Conservation (phyloP, 768 basidiomycete species). For the Gymnopilus dilepis region DNA sequence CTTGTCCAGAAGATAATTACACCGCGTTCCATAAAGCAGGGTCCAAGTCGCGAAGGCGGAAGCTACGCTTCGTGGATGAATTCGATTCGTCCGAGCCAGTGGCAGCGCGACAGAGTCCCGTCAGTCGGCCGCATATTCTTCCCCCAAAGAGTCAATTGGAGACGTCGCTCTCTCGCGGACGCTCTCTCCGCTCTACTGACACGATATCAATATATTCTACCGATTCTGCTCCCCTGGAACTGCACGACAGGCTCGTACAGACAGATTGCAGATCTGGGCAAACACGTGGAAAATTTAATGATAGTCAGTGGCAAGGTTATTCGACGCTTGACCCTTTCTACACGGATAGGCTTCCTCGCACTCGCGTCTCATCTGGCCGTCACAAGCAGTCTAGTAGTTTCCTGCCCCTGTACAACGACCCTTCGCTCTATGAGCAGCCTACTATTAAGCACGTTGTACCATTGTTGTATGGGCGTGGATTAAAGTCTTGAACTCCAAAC, state of each 20-base stretch:
- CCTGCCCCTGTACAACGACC: not conserved
- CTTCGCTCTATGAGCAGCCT: not conserved
- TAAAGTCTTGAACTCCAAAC: not conserved
- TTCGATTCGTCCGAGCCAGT: not conserved
- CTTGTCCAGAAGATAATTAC: conserved; percentile 1
- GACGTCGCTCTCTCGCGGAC: not conserved
- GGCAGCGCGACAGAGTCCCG: not conserved
- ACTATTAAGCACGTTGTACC: not conserved
- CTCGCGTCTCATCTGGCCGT: not conserved
- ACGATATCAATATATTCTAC: conserved; percentile 42
- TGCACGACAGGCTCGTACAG: conserved; percentile 21
- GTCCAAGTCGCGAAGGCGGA: not conserved
- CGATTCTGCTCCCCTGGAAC: conserved; percentile 35
- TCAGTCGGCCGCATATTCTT: not conserved
- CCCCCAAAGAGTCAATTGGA: not conserved
- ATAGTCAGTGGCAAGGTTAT: not conserved
- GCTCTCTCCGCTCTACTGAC: conserved; percentile 26
- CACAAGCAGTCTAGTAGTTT: not conserved
- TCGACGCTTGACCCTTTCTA: conserved; percentile 2
- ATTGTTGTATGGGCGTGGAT: not conserved
- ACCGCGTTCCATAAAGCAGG: not conserved
- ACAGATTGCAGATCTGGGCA: not conserved
- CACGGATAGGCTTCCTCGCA: not conserved
- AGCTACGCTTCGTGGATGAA: not conserved
- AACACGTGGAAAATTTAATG: not conserved